These are phyloP conservation scores for Clitopilus passeckerianus DNA, from an alignment of 768 basidiomycete genomes.

Conservation along the genomic window DNA sequence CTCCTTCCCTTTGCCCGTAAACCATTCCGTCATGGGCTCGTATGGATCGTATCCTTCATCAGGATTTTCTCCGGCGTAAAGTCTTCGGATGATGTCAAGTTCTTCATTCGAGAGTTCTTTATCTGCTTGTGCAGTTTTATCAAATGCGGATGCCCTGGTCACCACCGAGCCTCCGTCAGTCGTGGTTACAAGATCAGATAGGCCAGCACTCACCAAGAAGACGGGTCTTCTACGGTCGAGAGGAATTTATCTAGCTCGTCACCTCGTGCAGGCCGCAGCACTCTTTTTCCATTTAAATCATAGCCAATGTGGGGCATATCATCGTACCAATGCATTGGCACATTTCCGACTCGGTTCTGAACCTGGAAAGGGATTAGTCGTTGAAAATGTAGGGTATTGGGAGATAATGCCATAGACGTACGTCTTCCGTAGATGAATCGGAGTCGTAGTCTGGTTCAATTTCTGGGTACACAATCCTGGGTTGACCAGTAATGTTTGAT, in stretches of 20 bases:
- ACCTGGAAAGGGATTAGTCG: conserved; percentile 41
- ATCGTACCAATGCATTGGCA: conserved; percentile 99
- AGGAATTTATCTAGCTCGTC: conserved; percentile 98
- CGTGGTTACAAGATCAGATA: neutral
- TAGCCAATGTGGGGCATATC: conserved; percentile 99
- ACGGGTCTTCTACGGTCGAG: conserved; percentile 86
- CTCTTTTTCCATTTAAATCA: conserved; percentile 89
- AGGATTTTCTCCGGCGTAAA: conserved; percentile 90
- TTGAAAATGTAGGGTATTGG: conserved; percentile 1
- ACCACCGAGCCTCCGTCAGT: neutral
- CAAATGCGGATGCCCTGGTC: conserved; percentile 85
- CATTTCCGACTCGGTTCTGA: conserved; percentile 91
- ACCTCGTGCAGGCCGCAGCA: conserved; percentile 89
- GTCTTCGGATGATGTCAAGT: conserved; percentile 87
- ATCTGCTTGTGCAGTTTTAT: conserved; percentile 81
- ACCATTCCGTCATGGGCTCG: conserved; percentile 93
- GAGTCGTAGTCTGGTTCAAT: conserved; percentile 91
- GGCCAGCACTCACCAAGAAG: conserved; percentile 63
- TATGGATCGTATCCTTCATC: conserved; percentile 90
- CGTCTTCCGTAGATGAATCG: conserved; percentile 90
- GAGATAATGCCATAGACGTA: conserved; percentile 30
- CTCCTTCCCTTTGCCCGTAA: conserved; percentile 93
- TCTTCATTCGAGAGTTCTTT: conserved; percentile 87
- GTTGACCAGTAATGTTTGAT: conserved; percentile 81
- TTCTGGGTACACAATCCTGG: conserved; percentile 79